Percentiles rank a stretch among this genome's conserved stretches.
These are phyloP conservation scores for Heterobasidion irregulare DNA, from an alignment of 1,284 basidiomycete species.

Conservation along the genomic window DNA sequence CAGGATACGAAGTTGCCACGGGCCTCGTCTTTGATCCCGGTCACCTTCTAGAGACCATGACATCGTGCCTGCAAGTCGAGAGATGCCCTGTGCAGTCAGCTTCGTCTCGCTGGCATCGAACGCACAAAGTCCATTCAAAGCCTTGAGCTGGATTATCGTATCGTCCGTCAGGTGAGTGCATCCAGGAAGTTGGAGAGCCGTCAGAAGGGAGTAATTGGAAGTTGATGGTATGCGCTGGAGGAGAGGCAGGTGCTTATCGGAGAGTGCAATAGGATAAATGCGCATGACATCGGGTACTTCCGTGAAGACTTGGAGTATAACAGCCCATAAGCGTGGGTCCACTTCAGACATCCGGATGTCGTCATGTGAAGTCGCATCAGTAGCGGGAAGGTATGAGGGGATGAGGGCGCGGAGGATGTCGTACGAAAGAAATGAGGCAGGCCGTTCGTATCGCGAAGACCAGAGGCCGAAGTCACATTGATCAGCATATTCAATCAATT, in stretches of 20 bases:
- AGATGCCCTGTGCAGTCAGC: conserved; percentile 44
- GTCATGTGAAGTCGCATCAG: conserved; percentile 4
- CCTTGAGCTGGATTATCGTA: conserved; percentile 37
- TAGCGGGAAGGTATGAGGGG: conserved; percentile 21
- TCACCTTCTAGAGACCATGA: conserved; percentile 13
- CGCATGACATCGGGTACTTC: conserved; percentile 37
- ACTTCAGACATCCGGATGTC: conserved; percentile 15
- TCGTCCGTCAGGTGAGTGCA: conserved; percentile 48
- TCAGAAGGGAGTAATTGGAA: conserved; percentile 49
- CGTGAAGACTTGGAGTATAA: conserved; percentile 48
- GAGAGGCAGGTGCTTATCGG: conserved; percentile 42
- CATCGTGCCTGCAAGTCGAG: conserved; percentile 23
- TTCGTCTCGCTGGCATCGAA: conserved; percentile 51
- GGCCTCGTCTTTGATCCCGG: conserved; percentile 27
- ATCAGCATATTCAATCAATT: no score
- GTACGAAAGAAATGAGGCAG: conserved; percentile 14
- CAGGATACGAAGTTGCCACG: conserved; percentile 50
- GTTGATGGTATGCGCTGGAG: conserved; percentile 50
- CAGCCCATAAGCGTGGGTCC: conserved; percentile 56
- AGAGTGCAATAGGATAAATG: conserved; percentile 39
- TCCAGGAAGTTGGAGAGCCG: conserved; percentile 46
- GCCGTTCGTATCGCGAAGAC: conserved; percentile 18
- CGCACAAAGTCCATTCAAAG: conserved; percentile 44
- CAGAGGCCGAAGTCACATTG: no score
- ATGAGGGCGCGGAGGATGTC: conserved; percentile 31